Conservation (phyloP, 2,329 filamentous ascomycete species). For the Lasiodiplodia gonubiensis region DNA sequence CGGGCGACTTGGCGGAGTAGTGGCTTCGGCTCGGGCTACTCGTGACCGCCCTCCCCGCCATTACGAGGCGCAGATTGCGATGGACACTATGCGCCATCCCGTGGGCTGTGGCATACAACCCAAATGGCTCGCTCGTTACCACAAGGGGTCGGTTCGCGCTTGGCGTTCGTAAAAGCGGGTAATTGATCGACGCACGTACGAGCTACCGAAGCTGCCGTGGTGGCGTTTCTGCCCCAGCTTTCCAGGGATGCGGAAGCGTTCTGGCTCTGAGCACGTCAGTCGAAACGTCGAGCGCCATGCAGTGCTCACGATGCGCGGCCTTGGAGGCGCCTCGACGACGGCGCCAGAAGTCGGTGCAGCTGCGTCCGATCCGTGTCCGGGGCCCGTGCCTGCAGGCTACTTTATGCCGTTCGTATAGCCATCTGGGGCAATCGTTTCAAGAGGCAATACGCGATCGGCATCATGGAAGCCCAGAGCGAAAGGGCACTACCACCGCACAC, state of each 20-base stretch:
- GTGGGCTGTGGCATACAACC: constrained; percentile 7
- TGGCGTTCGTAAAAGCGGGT: constrained; percentile 25
- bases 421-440: constrained; percentile 1
- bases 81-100: neutral
- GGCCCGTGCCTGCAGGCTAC: constrained; percentile 13
- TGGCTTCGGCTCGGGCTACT: neutral
- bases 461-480: neutral
- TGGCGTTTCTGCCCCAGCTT: neutral
- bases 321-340: neutral
- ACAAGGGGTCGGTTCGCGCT: constrained; percentile 8
- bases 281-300: neutral
- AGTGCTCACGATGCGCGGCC: neutral
- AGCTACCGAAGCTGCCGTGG: neutral
- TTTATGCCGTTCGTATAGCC: constrained; percentile 19
- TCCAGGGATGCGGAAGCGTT: neutral
- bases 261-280: neutral
- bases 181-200: constrained; percentile 21
- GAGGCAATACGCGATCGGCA: constrained; percentile 6
- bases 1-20: neutral
- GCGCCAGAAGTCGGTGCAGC: neutral
- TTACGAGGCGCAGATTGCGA: constrained; percentile 22
- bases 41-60: constrained; percentile 14
- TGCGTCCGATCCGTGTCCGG: neutral
- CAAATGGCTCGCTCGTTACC: constrained; percentile 17
- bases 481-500: neutral